Percentiles rank a stretch among this genome's conserved stretches.
phyloP scores from a whole-genome alignment of 2,329 filamentous ascomycete species.

The Chaetomium globosum region DNA sequence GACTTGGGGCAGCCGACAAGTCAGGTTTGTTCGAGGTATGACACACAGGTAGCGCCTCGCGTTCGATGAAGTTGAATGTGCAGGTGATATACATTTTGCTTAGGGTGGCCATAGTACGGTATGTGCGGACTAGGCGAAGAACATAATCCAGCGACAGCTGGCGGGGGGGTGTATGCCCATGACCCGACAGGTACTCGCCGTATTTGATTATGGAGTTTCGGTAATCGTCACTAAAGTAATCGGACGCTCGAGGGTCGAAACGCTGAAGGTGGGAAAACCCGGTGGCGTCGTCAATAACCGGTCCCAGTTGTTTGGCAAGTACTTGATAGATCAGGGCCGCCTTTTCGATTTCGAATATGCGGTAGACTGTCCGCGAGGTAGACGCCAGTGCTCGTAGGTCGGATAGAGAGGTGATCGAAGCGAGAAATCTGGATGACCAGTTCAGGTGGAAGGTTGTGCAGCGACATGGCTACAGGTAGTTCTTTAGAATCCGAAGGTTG shows the following conservation, averaged over 20 bases:
- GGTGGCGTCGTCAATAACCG: conserved; percentile 1
- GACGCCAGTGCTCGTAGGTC: background rate
- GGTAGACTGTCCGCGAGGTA: background rate
- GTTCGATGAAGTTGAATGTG: background rate
- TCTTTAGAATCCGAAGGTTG: too few relatives aligned
- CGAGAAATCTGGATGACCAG: background rate
- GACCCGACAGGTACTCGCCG: background rate
- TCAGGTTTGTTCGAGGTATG: too few relatives aligned
- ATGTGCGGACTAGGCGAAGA: background rate
- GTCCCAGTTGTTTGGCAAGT: background rate
- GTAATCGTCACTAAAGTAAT: background rate
- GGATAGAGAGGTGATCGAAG: background rate
- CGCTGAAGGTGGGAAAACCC: background rate
- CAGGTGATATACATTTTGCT: background rate
- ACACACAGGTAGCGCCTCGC: background rate
- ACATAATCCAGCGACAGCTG: background rate
- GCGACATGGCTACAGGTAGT: background rate
- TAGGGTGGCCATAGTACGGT: background rate
- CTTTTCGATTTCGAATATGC: background rate
- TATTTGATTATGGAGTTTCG: background rate
- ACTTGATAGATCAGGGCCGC: background rate
- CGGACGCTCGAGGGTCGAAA: background rate
- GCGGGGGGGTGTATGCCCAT: too few relatives aligned
- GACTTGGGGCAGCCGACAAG: background rate
- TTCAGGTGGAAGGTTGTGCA: background rate